These are phyloP conservation scores for Mortierella polycephala DNA, from an alignment of 371 early-diverging fungal species.

Conservation along the genomic window DNA sequence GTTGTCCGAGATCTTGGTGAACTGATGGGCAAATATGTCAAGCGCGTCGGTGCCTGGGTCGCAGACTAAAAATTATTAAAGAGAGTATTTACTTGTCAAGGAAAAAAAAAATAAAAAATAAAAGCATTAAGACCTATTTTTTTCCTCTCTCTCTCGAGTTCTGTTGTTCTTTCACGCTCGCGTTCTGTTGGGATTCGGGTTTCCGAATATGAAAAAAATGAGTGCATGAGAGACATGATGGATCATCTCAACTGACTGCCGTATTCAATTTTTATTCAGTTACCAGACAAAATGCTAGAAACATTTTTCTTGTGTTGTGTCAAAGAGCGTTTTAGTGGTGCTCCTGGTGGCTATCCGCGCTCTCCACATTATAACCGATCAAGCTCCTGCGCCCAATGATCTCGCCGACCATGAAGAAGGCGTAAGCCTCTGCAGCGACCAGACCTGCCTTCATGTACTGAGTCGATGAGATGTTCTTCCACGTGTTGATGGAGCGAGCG, in stretches of 20 bases:
- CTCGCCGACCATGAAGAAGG: conserved; percentile 80
- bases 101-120: conserved; percentile 8
- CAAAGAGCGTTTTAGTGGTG: conserved; percentile 40
- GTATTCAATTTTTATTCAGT: too few relatives aligned
- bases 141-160: not conserved
- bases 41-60: conserved; percentile 43
- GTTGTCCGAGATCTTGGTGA: conserved; percentile 52
- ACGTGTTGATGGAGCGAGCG: conserved; percentile 55
- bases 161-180: too few relatives aligned
- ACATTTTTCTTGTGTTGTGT: not conserved
- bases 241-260: too few relatives aligned
- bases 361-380: conserved; percentile 74
- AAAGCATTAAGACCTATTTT: not conserved
- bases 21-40: conserved; percentile 51
- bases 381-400: conserved; percentile 79
- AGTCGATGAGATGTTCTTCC: conserved; percentile 64
- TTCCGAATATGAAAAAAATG: too few relatives aligned
- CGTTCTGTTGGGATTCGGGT: too few relatives aligned
- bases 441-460: conserved; percentile 62
- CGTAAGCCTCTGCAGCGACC: conserved; percentile 72
- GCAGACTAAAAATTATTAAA: not conserved
- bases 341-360: conserved; percentile 60
- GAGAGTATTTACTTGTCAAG: not conserved
- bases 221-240: too few relatives aligned
- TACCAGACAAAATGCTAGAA: too few relatives aligned